phyloP scores from a whole-genome alignment of 1,284 basidiomycete genomes.

The Thelephora terrestris region DNA sequence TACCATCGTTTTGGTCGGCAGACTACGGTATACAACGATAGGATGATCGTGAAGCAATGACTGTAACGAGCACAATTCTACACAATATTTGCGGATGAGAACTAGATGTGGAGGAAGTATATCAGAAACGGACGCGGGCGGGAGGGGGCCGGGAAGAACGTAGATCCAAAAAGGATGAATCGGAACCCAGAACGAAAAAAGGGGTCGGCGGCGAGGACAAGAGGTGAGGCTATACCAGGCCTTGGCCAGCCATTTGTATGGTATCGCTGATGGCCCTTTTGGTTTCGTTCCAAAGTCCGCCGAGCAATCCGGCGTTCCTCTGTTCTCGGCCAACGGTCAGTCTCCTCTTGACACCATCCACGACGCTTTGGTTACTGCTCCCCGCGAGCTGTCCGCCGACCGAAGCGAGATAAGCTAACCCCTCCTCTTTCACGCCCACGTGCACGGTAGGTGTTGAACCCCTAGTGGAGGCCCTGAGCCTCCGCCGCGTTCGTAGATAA shows the following conservation, averaged over 20 bases:
- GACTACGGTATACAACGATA: too few relatives aligned
- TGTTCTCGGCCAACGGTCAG: slow-evolving; percentile 30
- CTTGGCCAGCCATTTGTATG: slow-evolving; percentile 65
- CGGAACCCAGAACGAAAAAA: too few relatives aligned
- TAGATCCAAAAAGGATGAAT: too few relatives aligned
- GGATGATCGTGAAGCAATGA: too few relatives aligned
- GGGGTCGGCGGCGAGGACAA: too few relatives aligned
- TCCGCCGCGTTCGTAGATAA: slow-evolving; percentile 33
- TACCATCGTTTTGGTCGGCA: too few relatives aligned
- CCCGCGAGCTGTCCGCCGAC: slow-evolving; percentile 2
- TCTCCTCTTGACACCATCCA: slow-evolving; percentile 47
- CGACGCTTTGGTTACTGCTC: slow-evolving; percentile 27
- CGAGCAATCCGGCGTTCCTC: slow-evolving; percentile 28
- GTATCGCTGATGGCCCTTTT: slow-evolving; percentile 52
- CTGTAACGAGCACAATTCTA: too few relatives aligned
- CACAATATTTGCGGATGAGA: too few relatives aligned
- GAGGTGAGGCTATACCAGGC: slow-evolving; percentile 38
- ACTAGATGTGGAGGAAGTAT: too few relatives aligned
- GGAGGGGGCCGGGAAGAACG: too few relatives aligned
- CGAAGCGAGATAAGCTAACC: neutral
- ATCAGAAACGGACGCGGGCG: too few relatives aligned
- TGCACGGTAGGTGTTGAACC: neutral
- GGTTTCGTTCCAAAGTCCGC: slow-evolving; percentile 43
- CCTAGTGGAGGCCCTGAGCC: neutral
- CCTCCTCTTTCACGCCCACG: neutral